A percentile compares a stretch with the other conserved stretches of the same genome.
phyloP scores from a whole-genome alignment of 257 asterid genomes.

The Ligustrum vulgare region DNA sequence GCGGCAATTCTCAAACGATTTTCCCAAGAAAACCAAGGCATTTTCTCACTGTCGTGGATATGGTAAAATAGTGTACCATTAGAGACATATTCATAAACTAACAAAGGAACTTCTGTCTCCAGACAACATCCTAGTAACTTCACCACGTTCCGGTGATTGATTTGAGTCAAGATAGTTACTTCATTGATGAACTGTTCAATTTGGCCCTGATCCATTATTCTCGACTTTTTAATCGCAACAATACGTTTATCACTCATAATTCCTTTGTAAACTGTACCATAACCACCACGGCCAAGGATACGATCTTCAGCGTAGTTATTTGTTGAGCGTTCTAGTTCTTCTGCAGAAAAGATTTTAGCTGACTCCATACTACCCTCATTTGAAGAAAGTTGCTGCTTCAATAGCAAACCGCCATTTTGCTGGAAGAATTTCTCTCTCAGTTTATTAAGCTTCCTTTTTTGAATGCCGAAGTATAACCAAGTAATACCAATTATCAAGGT shows the following conservation, averaged over 20 bases:
- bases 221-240: constrained; percentile 71
- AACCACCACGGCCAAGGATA: constrained; percentile 73
- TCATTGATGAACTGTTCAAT: constrained; percentile 73
- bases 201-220: constrained; percentile 54
- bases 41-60: constrained; percentile 33
- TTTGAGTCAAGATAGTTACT: constrained; percentile 67
- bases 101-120: constrained; percentile 66
- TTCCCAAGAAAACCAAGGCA: constrained; percentile 60
- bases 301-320: constrained; percentile 52
- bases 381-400: constrained; percentile 55
- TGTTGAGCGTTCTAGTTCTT: constrained; percentile 57
- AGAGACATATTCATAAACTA: constrained; percentile 67
- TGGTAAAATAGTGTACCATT: constrained; percentile 60
- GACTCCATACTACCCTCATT: constrained; percentile 45
- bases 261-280: constrained; percentile 73
- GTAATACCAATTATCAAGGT: constrained; percentile 42
- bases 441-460: constrained; percentile 41
- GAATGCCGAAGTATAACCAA: constrained; percentile 51
- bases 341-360: constrained; percentile 56
- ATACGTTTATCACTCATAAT: constrained; percentile 42
- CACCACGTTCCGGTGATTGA: constrained; percentile 71
- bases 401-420: constrained; percentile 67
- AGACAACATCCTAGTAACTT: constrained; percentile 73
- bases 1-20: constrained; percentile 61
- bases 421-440: constrained; percentile 63